Evolutionary conservation across 2,329 filamentous ascomycete genomes (phyloP), one percentile per base, ranked within the genome.

Genomic region (Dactylellina leptospora): DNA sequence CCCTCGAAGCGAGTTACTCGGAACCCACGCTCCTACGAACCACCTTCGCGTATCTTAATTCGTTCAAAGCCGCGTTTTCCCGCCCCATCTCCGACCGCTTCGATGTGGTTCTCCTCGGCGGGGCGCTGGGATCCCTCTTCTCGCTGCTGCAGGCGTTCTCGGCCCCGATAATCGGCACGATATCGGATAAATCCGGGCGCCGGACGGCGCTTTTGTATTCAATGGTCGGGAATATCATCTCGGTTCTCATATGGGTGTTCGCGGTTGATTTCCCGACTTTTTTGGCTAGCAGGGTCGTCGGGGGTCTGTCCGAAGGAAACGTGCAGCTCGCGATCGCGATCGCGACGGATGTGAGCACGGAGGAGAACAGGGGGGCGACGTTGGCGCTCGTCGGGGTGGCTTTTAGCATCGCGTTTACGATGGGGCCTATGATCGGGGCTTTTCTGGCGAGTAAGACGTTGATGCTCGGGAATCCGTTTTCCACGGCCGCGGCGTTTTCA

Each of bases 361-460:
- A 93, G 76, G 85, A 86, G 64, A 90, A 89, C 77, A 87, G 95
- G 25, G 92, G 93, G 20, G 88, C 91, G 18, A 97, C 95, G 42
- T 97, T 99, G 92, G 95, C 95, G 5, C 84, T 99, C 60, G 93
- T 99, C 25, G 95, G 95, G 69, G 93, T 90, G 11, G 97, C 95
- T 82, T 99, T 99, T 82, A 96, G 91, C 73, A 88, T 99, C 76
- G 95, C 95, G 16, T 99, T 99, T 79, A 99, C 95, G 0, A 96
- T 97, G 79, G 95, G 95, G 0, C 95, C 95, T 0, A 92, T 92
- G 8, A 85, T 99, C 5, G 95, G 95, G 70, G 95, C 95, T 1
- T 93, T 88, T 79, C 83, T 99, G 20, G 90, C 91, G 74, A 89
- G 86, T 55, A 87, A 96, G 73, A 87, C 87, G 11, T 87, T 87